Conservation (phyloP, 192 early-diverging fungal species). For the Paraglomus brasilianum region DNA sequence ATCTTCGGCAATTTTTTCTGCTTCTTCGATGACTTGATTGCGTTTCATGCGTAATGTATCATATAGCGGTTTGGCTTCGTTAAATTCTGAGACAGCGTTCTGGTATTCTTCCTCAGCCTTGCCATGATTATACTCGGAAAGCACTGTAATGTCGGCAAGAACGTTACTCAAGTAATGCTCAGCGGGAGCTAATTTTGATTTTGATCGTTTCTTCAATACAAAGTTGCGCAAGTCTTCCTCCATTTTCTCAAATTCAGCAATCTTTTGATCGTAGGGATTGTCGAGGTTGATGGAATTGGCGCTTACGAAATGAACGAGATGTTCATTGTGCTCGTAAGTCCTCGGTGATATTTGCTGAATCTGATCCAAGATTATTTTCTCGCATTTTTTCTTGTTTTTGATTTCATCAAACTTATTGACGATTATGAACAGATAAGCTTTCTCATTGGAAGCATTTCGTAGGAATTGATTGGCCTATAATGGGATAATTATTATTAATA, state of each 20-base stretch:
- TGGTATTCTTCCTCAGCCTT: slow-evolving; percentile 58
- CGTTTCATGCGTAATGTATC: slow-evolving; percentile 74
- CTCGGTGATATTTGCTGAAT: slow-evolving; percentile 91
- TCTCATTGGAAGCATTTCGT: slow-evolving; percentile 95
- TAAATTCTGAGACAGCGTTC: slow-evolving; percentile 60
- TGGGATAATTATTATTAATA: slow-evolving; percentile 13
- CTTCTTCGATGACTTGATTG: slow-evolving; percentile 62
- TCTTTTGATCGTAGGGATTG: slow-evolving; percentile 16
- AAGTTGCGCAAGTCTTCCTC: slow-evolving; percentile 89
- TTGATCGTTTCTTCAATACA: slow-evolving; percentile 91
- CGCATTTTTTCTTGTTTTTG: slow-evolving; percentile 91
- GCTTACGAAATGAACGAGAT: slow-evolving; percentile 97
- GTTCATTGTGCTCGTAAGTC: slow-evolving; percentile 85
- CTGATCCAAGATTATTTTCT: slow-evolving; percentile 92
- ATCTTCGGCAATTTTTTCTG: slow-evolving; percentile 59
- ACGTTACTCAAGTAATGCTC: slow-evolving; percentile 88
- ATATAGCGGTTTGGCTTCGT: slow-evolving; percentile 69
- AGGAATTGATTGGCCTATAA: slow-evolving; percentile 92
- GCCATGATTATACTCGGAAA: slow-evolving; percentile 71
- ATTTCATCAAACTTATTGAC: slow-evolving; percentile 98
- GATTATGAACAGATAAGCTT: slow-evolving; percentile 98
- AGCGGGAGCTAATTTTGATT: slow-evolving; percentile 92
- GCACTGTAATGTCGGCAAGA: slow-evolving; percentile 71
- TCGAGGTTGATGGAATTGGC: slow-evolving; percentile 52
- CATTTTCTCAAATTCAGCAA: slow-evolving; percentile 70